Base-by-base conservation (phyloP, 176 grass and related monocot genomes). In the Carex scoparia region DNA sequence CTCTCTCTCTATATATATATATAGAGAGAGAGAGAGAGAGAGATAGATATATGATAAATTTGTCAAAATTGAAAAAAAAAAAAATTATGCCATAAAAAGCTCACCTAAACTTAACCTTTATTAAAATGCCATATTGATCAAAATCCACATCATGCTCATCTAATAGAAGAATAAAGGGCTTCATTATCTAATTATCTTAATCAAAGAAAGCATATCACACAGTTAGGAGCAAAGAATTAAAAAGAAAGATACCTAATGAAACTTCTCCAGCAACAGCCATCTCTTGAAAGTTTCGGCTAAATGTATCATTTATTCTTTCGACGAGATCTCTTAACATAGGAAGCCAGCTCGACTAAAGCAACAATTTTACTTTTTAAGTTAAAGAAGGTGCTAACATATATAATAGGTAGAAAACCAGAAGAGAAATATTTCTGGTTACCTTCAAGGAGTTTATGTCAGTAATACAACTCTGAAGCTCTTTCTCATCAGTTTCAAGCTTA, bases 211-310 rank as follows among this genome's bases (percentile, higher is more conserved):
- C 23, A 78, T 16, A 9, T 9, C 37, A 71, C 38, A 42, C 37
- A 58, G 19, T 57, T 7, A 78, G 30, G 5, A 67, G 64, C 11
- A 74, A 51, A 75, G n/a, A 79, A 79, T 59, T 44, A 81, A 69
- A 57, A 68, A n/a, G 19, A 16, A 57, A 42, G 28, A 54, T 79
- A 98, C 95, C 95, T 46, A 98, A 82, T 71, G 91, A 94, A 86
- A 98, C 91, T 91, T 98, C 95, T 86, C 95, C 95, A 85, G 95
- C 93, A 89, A 98, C 91, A 82, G 95, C 95, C 95, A 98, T 98
- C 84, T 98, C 95, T 93, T 94, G 95, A 86, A 98, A 98, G 83
- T 98, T 98, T 73, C 10, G 88, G 86, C 93, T 89, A 77, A 95
- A 98, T 23, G 91, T 98, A 33, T 89, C 89, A 61, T 94, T 98